Conservation (phyloP, 2,329 filamentous ascomycete genomes). For the Alternaria sp. region DNA sequence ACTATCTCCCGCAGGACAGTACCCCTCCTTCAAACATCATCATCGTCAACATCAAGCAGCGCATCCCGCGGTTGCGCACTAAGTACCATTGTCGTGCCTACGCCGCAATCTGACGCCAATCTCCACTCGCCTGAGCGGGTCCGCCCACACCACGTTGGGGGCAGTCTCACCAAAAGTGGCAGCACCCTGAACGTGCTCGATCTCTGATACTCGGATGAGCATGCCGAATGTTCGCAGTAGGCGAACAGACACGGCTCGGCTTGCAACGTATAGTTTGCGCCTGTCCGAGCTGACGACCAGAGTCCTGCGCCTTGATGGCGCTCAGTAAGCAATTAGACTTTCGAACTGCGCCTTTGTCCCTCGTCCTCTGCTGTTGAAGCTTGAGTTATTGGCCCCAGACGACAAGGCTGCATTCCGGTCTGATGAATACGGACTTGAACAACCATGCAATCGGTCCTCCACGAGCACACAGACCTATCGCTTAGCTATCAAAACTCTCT, state of each 20-base stretch:
- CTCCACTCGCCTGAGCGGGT: conserved; percentile 10
- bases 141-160: conserved; percentile 16
- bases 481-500: conserved; percentile 2
- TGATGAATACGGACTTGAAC: conserved; percentile 5
- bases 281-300: neutral
- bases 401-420: conserved; percentile 6
- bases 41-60: conserved; percentile 6
- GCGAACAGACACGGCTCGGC: conserved; percentile 7
- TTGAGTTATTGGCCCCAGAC: conserved; percentile 12
- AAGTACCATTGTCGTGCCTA: conserved; percentile 7
- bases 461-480: conserved; percentile 3
- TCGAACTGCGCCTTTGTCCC: conserved; percentile 6
- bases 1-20: conserved; percentile 11
- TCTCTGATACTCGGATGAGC: conserved; percentile 13
- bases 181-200: conserved; percentile 11
- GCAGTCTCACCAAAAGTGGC: conserved; percentile 14
- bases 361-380: conserved; percentile 8
- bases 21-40: conserved; percentile 3
- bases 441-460: conserved; percentile 7
- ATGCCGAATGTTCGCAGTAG: conserved; percentile 13
- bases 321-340: conserved; percentile 10
- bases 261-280: neutral
- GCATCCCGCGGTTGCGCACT: conserved; percentile 22
- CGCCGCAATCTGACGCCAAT: conserved; percentile 11
- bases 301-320: neutral